Evolutionary conservation across 2,329 filamentous ascomycete genomes (phyloP).

Genomic region (Aschersonia sp.): DNA sequence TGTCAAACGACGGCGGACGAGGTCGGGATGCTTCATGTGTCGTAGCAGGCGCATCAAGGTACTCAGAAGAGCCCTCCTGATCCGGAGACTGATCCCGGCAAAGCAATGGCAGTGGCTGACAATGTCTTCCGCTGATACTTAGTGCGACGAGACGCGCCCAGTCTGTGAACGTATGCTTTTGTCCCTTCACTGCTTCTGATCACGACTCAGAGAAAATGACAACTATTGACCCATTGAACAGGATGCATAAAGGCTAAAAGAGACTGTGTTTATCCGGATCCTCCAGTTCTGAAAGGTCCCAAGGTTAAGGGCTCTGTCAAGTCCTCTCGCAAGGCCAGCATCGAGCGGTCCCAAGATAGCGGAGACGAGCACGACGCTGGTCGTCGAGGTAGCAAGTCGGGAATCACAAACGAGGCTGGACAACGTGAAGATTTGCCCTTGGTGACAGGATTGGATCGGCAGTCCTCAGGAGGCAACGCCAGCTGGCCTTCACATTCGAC

Average conservation of each 20-base stretch:
- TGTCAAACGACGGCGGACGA: constrained; percentile 83
- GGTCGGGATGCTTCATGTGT: constrained; percentile 90
- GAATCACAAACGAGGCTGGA: too few species aligned
- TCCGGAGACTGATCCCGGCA: background rate
- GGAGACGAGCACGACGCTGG: too few species aligned
- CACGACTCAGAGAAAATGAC: background rate
- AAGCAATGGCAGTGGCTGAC: too few species aligned
- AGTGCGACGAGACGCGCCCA: constrained; percentile 86
- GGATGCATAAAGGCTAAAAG: constrained; percentile 86
- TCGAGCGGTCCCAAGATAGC: constrained; percentile 23
- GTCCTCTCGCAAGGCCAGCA: constrained; percentile 28
- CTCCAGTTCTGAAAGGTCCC: constrained; percentile 29
- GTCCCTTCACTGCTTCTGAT: background rate
- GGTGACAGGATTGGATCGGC: too few species aligned
- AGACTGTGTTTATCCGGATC: constrained; percentile 80
- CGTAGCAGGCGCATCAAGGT: constrained; percentile 75
- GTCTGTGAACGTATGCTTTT: constrained; percentile 8
- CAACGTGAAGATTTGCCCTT: too few species aligned
- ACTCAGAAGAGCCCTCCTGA: background rate
- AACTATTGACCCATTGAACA: constrained; percentile 13
- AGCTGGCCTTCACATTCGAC: constrained; percentile 22
- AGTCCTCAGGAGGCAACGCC: constrained; percentile 13
- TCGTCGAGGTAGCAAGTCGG: too few species aligned
- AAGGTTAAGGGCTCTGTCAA: constrained; percentile 22
- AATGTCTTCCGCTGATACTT: background rate